Evolutionary conservation across 2,329 filamentous ascomycete species (phyloP).

Genomic region (Xylaria digitata): DNA sequence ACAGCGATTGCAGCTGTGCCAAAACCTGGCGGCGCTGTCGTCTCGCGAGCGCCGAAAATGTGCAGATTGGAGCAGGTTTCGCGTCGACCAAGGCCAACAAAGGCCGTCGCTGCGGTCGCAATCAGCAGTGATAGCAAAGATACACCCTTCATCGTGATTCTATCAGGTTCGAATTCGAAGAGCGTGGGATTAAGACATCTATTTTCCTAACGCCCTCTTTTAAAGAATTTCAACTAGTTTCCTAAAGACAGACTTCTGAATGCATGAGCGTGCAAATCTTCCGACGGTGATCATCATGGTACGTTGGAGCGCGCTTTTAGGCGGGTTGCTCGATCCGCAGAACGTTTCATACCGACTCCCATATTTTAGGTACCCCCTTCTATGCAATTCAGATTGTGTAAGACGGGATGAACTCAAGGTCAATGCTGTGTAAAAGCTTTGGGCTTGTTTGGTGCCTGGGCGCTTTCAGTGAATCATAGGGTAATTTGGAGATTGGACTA

Average conservation of each 20-base stretch:
- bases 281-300: constrained; percentile 15
- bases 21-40: constrained; percentile 59
- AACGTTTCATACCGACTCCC: background rate
- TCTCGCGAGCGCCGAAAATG: constrained; percentile 63
- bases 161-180: background rate
- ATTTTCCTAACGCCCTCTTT: background rate
- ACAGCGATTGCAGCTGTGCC: constrained; percentile 58
- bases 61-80: constrained; percentile 57
- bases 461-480: background rate
- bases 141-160: constrained; percentile 18
- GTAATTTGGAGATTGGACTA: too few species aligned
- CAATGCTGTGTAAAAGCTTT: background rate
- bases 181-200: background rate
- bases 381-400: too few species aligned
- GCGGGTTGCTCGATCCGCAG: background rate
- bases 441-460: background rate
- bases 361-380: background rate
- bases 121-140: constrained; percentile 12
- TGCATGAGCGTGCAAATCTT: background rate
- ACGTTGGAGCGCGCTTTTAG: background rate
- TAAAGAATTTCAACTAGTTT: background rate
- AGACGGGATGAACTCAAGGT: too few species aligned
- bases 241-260: background rate
- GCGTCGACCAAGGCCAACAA: constrained; percentile 12
- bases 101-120: constrained; percentile 5